Evolutionary conservation across 345 rosid species (phyloP), one percentile per base, ranked within the genome.

Genomic region (Litchi chinensis): DNA sequence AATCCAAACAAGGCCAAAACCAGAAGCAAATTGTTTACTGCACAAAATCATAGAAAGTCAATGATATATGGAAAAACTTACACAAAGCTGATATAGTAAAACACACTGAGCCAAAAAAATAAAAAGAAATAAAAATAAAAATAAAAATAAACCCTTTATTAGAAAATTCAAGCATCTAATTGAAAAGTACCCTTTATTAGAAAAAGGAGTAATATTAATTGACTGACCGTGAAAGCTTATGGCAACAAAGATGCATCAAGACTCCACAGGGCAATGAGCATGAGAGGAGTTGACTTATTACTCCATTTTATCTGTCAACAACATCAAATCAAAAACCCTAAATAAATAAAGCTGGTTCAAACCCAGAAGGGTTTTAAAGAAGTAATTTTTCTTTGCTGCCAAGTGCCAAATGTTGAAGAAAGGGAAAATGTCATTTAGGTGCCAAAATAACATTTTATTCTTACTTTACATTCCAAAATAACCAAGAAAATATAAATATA

Each of bases 21-120:
- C 54, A 79, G 77, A 81, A 68, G 73, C 77, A 62, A 76, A 37
- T 46, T 67, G 68, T 83, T 85, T 79, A 68, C 89, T 82, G 78
- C 59, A 70, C 37, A 50, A 63, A 52, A 52, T 10, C 32, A 68
- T 12, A 69, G 32, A 28, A 28, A 28, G 32, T 28, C 32, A 28
- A 28, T 28, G 2, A 28, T 28, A 28, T 28, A 28, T 28, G 32
- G n/a, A 28, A 28, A 28, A 28, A 28, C 32, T 28, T 28, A 2
- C 32, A 28, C 32, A 28, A 28, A 28, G 32, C 32, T 28, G 32
- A 28, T 28, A 28, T 28, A 28, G 32, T 28, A 28, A 28, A 28
- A 28, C 32, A 28, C 32, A 28, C 32, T 0, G 32, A 28, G 32
- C 32, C 32, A 28, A 28, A 28, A 28, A 0, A 28, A 28, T 0